phyloP scores from a whole-genome alignment of 352 stramenopile genomes.

The Elongisporangium undulatum region DNA sequence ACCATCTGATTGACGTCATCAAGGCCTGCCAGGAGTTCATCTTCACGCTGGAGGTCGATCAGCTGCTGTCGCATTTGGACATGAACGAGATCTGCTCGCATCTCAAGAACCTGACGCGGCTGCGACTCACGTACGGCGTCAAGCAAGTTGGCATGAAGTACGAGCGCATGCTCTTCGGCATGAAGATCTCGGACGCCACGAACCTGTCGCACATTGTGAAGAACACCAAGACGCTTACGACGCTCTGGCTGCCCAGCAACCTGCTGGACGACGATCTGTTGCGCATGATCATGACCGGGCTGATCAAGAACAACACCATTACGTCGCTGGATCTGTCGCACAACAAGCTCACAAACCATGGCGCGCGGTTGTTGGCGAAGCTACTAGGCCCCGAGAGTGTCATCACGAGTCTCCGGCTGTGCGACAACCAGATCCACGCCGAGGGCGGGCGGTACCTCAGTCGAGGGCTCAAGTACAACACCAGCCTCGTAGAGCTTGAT shows the following conservation, averaged over 20 bases:
- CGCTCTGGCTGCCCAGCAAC: constrained; percentile 86
- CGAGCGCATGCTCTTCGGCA: constrained; percentile 92
- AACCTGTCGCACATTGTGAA: constrained; percentile 88
- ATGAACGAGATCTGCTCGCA: constrained; percentile 80
- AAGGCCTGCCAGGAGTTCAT: constrained; percentile 83
- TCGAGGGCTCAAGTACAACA: constrained; percentile 88
- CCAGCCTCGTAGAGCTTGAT: constrained; percentile 87
- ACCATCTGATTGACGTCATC: constrained; percentile 66
- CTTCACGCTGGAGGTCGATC: constrained; percentile 86
- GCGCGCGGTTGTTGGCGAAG: constrained; percentile 86
- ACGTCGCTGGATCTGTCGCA: constrained; percentile 93
- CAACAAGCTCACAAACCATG: constrained; percentile 94
- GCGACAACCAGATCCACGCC: constrained; percentile 92
- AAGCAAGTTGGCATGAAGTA: constrained; percentile 94
- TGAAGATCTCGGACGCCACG: constrained; percentile 93
- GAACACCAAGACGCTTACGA: constrained; percentile 80
- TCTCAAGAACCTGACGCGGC: constrained; percentile 86
- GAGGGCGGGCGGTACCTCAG: constrained; percentile 90
- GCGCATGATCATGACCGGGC: constrained; percentile 91
- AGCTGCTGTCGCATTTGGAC: constrained; percentile 89
- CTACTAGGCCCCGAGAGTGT: constrained; percentile 87
- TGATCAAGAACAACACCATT: constrained; percentile 91
- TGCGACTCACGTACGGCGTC: constrained; percentile 85
- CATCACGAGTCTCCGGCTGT: constrained; percentile 86
- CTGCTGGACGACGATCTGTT: constrained; percentile 92